Evolutionary conservation across 2,329 filamentous ascomycete species (phyloP), one percentile per base, ranked within the genome.

Genomic region (Trichophyton schoenleinii): DNA sequence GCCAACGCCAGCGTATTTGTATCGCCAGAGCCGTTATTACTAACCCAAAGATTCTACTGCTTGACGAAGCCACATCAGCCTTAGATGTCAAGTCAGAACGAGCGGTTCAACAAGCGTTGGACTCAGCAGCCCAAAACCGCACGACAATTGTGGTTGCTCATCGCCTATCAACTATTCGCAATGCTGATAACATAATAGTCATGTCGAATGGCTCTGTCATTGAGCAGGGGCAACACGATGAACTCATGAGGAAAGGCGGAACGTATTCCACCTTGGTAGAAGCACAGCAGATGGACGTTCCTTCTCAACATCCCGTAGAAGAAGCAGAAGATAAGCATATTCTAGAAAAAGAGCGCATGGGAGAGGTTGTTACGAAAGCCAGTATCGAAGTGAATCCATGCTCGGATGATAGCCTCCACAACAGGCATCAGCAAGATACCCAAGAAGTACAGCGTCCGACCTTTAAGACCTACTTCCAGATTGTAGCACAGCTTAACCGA

Each of bases 131-230:
- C 3, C 18, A 58, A 25, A 22, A 36, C 5, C 57, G 57, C 9
- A 58, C 57, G 1, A 58, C 57, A 6, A 44, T 44, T n/a, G 25
- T 28, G 11, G 57, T 42, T 25, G 57, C 57, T 8, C 85, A 87
- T 69, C 82, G 85, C 6, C 75, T 88, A 36, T 87, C 85, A 1
- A 88, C 85, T 1, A 82, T 88, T 59, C 83, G 85, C 76, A 85
- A 85, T 64, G 84, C 85, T 2, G 84, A 88, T 66, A 77, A 79
- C 22, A 87, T 88, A 62, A 79, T 87, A 59, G 86, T 88, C 6
- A 78, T 88, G 49, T 78, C 81, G 49, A 77, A 83, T 59, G 86
- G 86, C 13, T 75, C 80, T 64, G 78, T 88, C 57, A 76, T 82
- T 15, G 85, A 88, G 68, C 77, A 82, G 65, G 86, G 86, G 6